These are phyloP conservation scores for Nakaseomyces glabratus DNA, from an alignment of 1,139 yeast genomes.

Conservation along the genomic window DNA sequence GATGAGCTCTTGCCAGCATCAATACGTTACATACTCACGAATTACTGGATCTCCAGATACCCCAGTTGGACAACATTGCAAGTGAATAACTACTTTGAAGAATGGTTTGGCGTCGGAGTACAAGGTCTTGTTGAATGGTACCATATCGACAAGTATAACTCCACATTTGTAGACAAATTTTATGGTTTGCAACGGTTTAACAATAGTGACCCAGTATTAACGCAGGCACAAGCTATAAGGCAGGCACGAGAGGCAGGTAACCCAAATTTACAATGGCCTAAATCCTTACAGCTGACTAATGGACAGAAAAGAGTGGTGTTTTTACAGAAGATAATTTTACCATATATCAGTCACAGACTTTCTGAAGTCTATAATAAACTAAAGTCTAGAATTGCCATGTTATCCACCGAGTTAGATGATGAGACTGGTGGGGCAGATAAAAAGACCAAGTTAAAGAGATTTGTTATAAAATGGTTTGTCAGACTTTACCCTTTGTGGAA, in stretches of 20 bases:
- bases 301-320: constrained; percentile 53
- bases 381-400: constrained; percentile 49
- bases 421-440: constrained; percentile 26
- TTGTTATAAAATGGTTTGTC: constrained; percentile 35
- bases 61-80: constrained; percentile 60
- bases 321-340: constrained; percentile 53
- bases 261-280: constrained; percentile 17
- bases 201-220: constrained; percentile 29
- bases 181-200: constrained; percentile 73
- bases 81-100: constrained; percentile 68
- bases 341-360: constrained; percentile 63
- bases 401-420: constrained; percentile 25
- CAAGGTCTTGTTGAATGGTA: constrained; percentile 68
- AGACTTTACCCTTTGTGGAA: constrained; percentile 54
- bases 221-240: constrained; percentile 17
- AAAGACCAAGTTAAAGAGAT: constrained; percentile 15
- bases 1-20: constrained; percentile 77
- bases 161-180: constrained; percentile 85
- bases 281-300: constrained; percentile 39
- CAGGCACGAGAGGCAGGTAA: constrained; percentile 6
- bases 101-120: constrained; percentile 44
- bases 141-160: constrained; percentile 66
- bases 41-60: constrained; percentile 62
- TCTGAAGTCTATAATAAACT: constrained; percentile 57
- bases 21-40: constrained; percentile 66